Evolutionary conservation across 2,329 filamentous ascomycete genomes (phyloP), one percentile per base, ranked within the genome.

Genomic region (Stagonosporopsis rhizophila): DNA sequence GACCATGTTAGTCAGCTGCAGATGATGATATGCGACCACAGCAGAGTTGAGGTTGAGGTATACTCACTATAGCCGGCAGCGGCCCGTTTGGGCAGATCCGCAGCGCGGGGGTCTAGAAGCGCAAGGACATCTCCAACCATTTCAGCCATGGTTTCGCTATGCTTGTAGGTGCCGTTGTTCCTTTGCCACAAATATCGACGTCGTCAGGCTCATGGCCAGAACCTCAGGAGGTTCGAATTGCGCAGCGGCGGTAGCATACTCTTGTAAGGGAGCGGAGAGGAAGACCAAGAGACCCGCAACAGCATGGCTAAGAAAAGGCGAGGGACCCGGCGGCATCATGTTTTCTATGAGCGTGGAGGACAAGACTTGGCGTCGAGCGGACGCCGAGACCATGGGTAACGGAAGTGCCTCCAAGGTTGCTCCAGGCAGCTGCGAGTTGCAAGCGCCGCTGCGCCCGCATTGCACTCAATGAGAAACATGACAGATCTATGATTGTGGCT

Each of bases 331-430:
- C 67, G 62, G 66, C 64, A 57, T 52, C 44, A 58, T 60, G 58
- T 69, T 67, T 70, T 67, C 68, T 64, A 65, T 63, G 65, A 61
- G 55, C 61, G 56, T 62, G 61, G 62, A 62, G 60, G 60, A 66
- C 65, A 71, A 72, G 67, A 67, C 67, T 71, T 71, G 68, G 68
- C 67, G 40, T 23, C 47, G 57, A 59, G 50, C 59, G 51, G 50
- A 59, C 50, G 56, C 60, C 51, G 44, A 50, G 47, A 35, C 28
- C 37, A 17, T 49, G 51, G 41, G 47, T 45, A 58, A 44, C 51
- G 46, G 37, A 19, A 22, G 25, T 19, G 32, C n/a, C 15, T 47
- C 39, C 53, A 59, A 38, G 53, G 47, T 49, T 57, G 39, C 38
- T 41, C 41, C 45, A 42, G 8, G 46, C 30, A 58, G 17, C 12